Base-by-base conservation (phyloP, 176 grass and related monocot genomes). In the Typha latifolia region DNA sequence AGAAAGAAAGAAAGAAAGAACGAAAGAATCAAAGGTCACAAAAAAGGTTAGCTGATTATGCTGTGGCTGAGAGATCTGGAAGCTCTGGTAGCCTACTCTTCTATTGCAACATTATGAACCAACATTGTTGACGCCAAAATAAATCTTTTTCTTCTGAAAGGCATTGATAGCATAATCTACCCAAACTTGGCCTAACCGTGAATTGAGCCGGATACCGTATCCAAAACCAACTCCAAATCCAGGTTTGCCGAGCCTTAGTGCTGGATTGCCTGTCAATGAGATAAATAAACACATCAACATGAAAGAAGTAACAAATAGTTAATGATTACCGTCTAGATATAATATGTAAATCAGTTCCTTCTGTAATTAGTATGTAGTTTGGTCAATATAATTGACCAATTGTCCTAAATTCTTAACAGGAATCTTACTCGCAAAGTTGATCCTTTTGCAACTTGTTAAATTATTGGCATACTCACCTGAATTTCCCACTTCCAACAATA, bases 91-190 rank as follows among this genome's bases (percentile, higher is more conserved):
- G 10, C n/a, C 20, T 11, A 10, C 3, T 19, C 9, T 59, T 59
- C 53, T n/a, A 19, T 59, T 22, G 6, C 50, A 62, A 57, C 50
- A 68, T 91, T 77, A 86, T 51, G 82, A 78, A 66, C 72, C 72
- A 67, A 82, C 77, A 72, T 43, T 80, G 75, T 83, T 90, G 59
- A 99, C 87, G 55, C 94, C 86, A 29, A 99, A 99, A 68, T 99
- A 99, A 68, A 89, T 75, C 14, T 83, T 99, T 66, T 99, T 93
- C 76, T 83, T 74, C 34, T 73, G 80, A 23, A 93, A 99, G 49
- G 89, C 88, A 43, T 99, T 99, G 73, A 99, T 65, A 18, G 89
- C 83, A 21, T 89, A 93, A 63, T 93, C 89, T 15, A 93, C 81
- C 51, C 76, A 81, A 23, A 92, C 57, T 62, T 99, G 94, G 19